Percentiles rank a stretch among this genome's conserved stretches.
These are phyloP conservation scores for Tulasnella sp. DNA, from an alignment of 768 basidiomycete species.

Conservation along the genomic window DNA sequence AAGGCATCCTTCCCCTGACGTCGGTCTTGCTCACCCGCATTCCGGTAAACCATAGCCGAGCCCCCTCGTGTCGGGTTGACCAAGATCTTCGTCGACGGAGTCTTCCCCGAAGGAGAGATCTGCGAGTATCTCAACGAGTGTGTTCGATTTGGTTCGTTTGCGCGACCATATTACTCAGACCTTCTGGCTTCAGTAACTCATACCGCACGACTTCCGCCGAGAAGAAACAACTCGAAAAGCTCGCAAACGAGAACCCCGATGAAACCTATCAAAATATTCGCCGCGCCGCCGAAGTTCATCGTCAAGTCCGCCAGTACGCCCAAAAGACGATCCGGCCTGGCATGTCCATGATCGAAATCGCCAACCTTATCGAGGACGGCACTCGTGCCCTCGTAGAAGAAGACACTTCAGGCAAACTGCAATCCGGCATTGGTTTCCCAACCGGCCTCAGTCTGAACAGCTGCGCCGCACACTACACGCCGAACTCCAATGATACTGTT, in stretches of 20 bases:
- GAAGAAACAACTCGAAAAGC: conserved; percentile 73
- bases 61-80: conserved; percentile 86
- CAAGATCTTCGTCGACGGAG: conserved; percentile 80
- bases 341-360: conserved; percentile 92
- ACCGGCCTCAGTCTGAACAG: conserved; percentile 92
- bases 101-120: conserved; percentile 87
- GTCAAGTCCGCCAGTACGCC: conserved; percentile 81
- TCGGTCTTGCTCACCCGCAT: neutral
- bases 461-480: conserved; percentile 94
- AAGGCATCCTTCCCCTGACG: neutral
- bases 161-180: neutral
- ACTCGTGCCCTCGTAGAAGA: conserved; percentile 90
- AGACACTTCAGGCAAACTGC: conserved; percentile 53
- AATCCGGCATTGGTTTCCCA: conserved; percentile 90
- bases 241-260: conserved; percentile 74
- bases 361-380: conserved; percentile 86
- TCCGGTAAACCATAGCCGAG: conserved; percentile 52
- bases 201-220: conserved; percentile 91
- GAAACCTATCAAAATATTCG: conserved; percentile 86
- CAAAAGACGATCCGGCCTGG: conserved; percentile 83
- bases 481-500: conserved; percentile 85
- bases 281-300: conserved; percentile 91
- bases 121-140: conserved; percentile 91
- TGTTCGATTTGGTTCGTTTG: conserved; percentile 36
- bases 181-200: conserved; percentile 61